Evolutionary conservation across 2,329 filamentous ascomycete genomes (phyloP).

Genomic region (Cladosporium sp.): DNA sequence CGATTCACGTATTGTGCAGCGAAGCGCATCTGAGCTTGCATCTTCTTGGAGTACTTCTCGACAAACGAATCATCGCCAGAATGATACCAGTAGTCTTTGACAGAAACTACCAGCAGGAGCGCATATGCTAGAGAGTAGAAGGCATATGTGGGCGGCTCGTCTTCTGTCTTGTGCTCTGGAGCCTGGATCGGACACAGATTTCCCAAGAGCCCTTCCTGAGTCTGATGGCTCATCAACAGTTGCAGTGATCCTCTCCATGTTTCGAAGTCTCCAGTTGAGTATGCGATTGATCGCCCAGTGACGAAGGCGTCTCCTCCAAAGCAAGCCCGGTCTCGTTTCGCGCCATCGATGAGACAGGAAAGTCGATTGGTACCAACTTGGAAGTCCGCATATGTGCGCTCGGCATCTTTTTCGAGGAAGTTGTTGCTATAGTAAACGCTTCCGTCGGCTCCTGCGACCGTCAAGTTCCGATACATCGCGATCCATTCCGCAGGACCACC

Average conservation of each 20-base stretch:
- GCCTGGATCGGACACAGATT: slow-evolving; percentile 24
- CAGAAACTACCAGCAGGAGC: slow-evolving; percentile 19
- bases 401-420: background rate
- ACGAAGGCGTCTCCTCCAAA: slow-evolving; percentile 22
- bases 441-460: background rate
- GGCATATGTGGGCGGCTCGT: slow-evolving; percentile 23
- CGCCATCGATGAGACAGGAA: slow-evolving; percentile 22
- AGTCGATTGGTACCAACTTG: slow-evolving; percentile 20
- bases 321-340: slow-evolving; percentile 22
- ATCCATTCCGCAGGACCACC: background rate
- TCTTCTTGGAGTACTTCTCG: background rate
- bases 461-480: background rate
- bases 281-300: slow-evolving; percentile 10
- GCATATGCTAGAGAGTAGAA: slow-evolving; percentile 24
- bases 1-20: background rate
- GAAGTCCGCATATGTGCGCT: slow-evolving; percentile 19
- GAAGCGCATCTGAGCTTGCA: background rate
- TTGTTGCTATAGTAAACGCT: background rate
- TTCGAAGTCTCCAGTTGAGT: background rate
- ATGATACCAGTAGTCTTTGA: slow-evolving; percentile 21
- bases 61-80: slow-evolving; percentile 13
- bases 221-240: slow-evolving; percentile 22
- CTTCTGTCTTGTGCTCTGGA: slow-evolving; percentile 15
- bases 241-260: slow-evolving; percentile 9
- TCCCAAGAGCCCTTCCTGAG: slow-evolving; percentile 20